These are phyloP conservation scores for Hirschioporus abietinus DNA, from an alignment of 768 basidiomycete genomes.

Conservation along the genomic window DNA sequence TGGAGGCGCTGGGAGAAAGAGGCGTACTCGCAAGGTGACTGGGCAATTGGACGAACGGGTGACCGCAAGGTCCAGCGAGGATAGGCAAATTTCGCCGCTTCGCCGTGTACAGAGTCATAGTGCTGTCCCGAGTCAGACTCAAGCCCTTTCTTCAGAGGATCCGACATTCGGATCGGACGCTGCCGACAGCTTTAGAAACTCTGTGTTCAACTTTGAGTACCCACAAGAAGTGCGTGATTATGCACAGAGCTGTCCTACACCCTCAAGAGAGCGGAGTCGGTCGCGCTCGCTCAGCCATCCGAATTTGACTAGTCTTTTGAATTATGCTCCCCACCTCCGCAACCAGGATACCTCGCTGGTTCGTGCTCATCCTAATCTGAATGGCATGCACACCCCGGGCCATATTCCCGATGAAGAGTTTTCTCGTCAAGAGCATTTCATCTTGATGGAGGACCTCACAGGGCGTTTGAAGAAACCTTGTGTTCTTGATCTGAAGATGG, in stretches of 20 bases:
- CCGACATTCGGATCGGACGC: slow-evolving; percentile 36
- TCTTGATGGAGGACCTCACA: slow-evolving; percentile 98
- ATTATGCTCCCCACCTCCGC: slow-evolving; percentile 18
- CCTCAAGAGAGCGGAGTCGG: slow-evolving; percentile 33
- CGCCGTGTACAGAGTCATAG: slow-evolving; percentile 54
- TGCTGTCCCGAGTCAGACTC: neutral
- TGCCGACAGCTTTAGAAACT: slow-evolving; percentile 20
- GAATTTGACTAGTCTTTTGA: slow-evolving; percentile 12
- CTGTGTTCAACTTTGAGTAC: neutral
- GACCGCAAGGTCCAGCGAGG: slow-evolving; percentile 9
- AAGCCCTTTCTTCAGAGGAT: slow-evolving; percentile 26
- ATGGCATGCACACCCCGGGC: slow-evolving; percentile 22
- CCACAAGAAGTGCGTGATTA: slow-evolving; percentile 25
- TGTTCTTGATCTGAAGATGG: slow-evolving; percentile 98
- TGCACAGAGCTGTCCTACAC: slow-evolving; percentile 2
- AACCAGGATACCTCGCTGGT: slow-evolving; percentile 17
- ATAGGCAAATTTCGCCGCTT: slow-evolving; percentile 29
- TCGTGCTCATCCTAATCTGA: neutral
- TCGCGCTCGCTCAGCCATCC: slow-evolving; percentile 32
- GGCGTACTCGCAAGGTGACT: slow-evolving; percentile 30
- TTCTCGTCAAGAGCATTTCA: slow-evolving; percentile 93
- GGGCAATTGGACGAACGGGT: slow-evolving; percentile 31
- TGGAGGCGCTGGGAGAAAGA: slow-evolving; percentile 15
- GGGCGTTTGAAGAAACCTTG: slow-evolving; percentile 88
- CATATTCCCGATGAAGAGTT: slow-evolving; percentile 37